phyloP scores from a whole-genome alignment of 208 protist genomes.

The Trypanosoma caninum region DNA sequence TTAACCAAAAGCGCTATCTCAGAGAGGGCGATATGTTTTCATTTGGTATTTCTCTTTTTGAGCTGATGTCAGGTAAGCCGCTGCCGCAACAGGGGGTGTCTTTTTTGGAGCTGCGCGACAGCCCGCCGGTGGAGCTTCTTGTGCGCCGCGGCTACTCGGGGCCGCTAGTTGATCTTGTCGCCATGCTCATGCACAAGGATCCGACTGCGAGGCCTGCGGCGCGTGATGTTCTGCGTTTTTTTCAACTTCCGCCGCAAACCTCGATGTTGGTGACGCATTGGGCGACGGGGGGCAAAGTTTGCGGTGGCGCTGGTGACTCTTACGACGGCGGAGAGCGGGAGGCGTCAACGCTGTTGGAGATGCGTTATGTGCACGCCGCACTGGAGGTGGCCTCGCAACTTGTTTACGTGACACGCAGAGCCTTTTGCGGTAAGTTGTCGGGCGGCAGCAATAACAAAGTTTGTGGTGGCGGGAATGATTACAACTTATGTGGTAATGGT shows the following conservation, averaged over 20 bases:
- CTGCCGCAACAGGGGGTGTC: constrained; percentile 74
- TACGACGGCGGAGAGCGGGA: background rate
- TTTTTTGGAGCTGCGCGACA: constrained; percentile 58
- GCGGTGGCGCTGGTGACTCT: background rate
- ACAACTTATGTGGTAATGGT: background rate
- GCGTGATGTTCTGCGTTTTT: constrained; percentile 54
- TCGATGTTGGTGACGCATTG: constrained; percentile 29
- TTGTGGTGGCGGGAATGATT: background rate
- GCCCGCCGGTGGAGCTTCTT: constrained; percentile 35
- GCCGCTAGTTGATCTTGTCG: constrained; percentile 46
- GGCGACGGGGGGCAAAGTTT: constrained; percentile 5
- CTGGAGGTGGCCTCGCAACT: constrained; percentile 35
- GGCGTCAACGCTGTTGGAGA: constrained; percentile 5
- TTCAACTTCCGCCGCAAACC: constrained; percentile 43
- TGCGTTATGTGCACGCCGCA: constrained; percentile 31
- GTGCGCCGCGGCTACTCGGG: constrained; percentile 56
- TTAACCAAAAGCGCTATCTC: constrained; percentile 83
- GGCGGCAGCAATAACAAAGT: background rate
- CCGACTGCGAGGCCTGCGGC: constrained; percentile 63
- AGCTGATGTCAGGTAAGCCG: constrained; percentile 77
- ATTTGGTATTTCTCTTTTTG: constrained; percentile 89
- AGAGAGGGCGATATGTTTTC: constrained; percentile 89
- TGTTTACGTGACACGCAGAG: constrained; percentile 17
- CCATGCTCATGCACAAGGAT: constrained; percentile 44
- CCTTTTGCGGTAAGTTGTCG: background rate